phyloP scores from a whole-genome alignment of 108 stramenopile genomes.

The Nitzschia putrida region DNA sequence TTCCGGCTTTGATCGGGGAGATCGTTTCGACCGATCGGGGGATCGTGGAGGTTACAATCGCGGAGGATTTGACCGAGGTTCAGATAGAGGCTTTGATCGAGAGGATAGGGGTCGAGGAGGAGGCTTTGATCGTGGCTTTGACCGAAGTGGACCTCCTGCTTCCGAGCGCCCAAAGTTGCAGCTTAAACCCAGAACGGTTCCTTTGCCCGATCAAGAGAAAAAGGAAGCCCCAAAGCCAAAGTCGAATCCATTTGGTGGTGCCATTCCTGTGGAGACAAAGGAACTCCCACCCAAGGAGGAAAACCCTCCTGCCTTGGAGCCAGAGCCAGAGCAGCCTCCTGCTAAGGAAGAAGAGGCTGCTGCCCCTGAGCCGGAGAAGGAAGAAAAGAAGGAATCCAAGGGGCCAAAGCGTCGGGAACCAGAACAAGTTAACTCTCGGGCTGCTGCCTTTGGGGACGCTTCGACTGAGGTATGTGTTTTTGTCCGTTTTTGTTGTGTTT shows the following conservation, averaged over 20 bases:
- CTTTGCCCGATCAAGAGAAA: slow-evolving; percentile 7
- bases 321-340: slow-evolving; percentile 5
- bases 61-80: slow-evolving; percentile 36
- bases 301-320: slow-evolving; percentile 7
- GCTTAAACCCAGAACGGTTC: slow-evolving; percentile 48
- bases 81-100: slow-evolving; percentile 16
- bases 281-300: slow-evolving; percentile 4
- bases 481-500: slow-evolving; percentile 12
- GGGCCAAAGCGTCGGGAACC: slow-evolving; percentile 52
- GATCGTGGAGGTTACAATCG: slow-evolving; percentile 35
- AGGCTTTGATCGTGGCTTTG: slow-evolving; percentile 16
- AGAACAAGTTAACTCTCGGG: slow-evolving; percentile 69
- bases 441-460: slow-evolving; percentile 61
- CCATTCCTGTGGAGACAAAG: background rate
- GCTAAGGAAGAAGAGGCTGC: slow-evolving; percentile 31
- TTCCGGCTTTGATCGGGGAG: slow-evolving; percentile 24
- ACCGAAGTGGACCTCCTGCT: slow-evolving; percentile 7
- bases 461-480: slow-evolving; percentile 50
- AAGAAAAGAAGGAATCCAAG: slow-evolving; percentile 20
- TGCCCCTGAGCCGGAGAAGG: slow-evolving; percentile 3
- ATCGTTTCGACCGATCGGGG: slow-evolving; percentile 15
- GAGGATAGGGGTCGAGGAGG: slow-evolving; percentile 29
- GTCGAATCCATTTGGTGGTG: background rate
- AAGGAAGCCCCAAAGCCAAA: slow-evolving; percentile 22
- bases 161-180: slow-evolving; percentile 58